phyloP scores from a whole-genome alignment of 2,329 filamentous ascomycete genomes.

The Ophiostoma montium region DNA sequence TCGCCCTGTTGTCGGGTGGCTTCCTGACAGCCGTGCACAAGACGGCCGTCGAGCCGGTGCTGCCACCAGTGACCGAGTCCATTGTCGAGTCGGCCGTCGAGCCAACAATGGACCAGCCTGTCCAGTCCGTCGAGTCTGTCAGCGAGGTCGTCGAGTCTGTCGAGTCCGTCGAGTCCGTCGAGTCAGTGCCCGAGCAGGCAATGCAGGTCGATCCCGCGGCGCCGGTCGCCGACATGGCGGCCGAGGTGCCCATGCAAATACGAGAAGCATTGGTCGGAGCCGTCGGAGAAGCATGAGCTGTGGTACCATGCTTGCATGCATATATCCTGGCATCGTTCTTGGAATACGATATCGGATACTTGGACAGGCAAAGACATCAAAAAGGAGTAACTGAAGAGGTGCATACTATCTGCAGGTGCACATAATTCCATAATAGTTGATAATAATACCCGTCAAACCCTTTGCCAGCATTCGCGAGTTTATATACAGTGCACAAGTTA shows the following conservation, averaged over 20 bases:
- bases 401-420: too few species aligned
- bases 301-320: too few species aligned
- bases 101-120: too few species aligned
- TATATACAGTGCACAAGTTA: too few species aligned
- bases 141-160: neutral
- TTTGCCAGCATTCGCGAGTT: too few species aligned
- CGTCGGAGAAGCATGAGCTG: neutral
- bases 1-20: conserved; percentile 23
- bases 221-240: neutral
- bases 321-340: neutral
- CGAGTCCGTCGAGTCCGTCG: neutral
- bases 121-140: neutral
- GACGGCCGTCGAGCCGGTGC: neutral
- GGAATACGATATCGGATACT: neutral
- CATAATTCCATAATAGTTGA: too few species aligned
- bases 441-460: too few species aligned
- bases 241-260: neutral
- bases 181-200: neutral
- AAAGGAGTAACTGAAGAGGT: too few species aligned
- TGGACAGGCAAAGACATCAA: too few species aligned
- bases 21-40: conserved; percentile 20
- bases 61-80: neutral
- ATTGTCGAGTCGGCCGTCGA: neutral
- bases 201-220: neutral
- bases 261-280: neutral